Percentiles rank a stretch among this genome's conserved stretches.
Evolutionary conservation across 176 grass and related monocot species (phyloP).

Genomic region (Musa beccarii): DNA sequence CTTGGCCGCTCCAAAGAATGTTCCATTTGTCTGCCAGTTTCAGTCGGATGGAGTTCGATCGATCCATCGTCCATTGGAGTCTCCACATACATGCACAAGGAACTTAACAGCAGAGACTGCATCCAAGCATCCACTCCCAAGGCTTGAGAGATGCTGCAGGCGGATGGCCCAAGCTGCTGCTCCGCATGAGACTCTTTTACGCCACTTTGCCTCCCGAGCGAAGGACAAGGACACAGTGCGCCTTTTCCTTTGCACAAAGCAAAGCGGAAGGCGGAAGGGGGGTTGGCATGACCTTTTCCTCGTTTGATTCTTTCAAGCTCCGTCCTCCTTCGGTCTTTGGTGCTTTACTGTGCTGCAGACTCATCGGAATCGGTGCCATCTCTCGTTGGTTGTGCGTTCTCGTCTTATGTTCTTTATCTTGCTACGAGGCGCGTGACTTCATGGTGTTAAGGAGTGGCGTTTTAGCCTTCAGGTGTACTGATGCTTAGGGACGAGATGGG

Average conservation of each 20-base stretch:
- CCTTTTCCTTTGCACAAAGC: neutral
- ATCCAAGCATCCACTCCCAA: neutral
- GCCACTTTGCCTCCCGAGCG: neutral
- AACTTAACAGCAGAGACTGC: neutral
- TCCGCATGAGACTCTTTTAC: neutral
- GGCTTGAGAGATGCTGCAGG: neutral
- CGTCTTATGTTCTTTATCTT: too few relatives aligned
- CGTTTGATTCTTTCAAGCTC: neutral
- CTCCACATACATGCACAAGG: neutral
- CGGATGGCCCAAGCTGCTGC: too few relatives aligned
- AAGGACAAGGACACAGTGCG: too few relatives aligned
- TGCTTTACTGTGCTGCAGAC: too few relatives aligned
- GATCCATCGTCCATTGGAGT: neutral
- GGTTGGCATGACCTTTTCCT: neutral
- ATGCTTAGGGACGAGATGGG: too few relatives aligned
- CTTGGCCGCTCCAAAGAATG: neutral
- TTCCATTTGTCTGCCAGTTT: neutral
- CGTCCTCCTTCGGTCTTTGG: too few relatives aligned
- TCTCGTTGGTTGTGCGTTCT: too few relatives aligned
- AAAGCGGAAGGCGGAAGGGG: neutral
- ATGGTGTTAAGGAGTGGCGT: too few relatives aligned
- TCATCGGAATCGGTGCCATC: too few relatives aligned
- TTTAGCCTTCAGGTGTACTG: too few relatives aligned
- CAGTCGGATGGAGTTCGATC: too few relatives aligned
- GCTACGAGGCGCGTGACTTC: too few relatives aligned